phyloP scores from a whole-genome alignment of 208 protist species.

The Trypanosoma platydactyli region DNA sequence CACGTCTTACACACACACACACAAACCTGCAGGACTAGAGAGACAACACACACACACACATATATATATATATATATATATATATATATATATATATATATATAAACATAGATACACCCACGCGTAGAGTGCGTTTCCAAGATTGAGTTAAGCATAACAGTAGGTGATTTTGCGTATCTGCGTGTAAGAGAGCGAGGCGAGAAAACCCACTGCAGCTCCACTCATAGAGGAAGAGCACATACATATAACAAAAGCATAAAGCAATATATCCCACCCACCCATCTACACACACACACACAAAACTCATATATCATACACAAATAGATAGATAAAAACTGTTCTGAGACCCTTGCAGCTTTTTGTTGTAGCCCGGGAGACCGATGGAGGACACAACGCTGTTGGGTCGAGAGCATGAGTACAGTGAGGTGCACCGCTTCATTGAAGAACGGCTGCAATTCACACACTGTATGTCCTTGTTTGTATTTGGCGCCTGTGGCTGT shows the following conservation, averaged over 20 bases:
- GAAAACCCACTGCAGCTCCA: neutral
- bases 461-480: slow-evolving; percentile 60
- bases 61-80: neutral
- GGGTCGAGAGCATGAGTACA: slow-evolving; percentile 62
- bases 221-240: neutral
- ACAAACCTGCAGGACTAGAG: neutral
- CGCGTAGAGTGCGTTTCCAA: too few species aligned
- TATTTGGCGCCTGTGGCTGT: slow-evolving; percentile 84
- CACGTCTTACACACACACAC: neutral
- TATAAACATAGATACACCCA: neutral
- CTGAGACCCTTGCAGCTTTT: too few species aligned
- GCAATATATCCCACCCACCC: neutral
- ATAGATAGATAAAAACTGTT: too few species aligned
- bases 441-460: slow-evolving; percentile 34
- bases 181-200: neutral
- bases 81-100: neutral
- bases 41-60: neutral
- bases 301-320: too few species aligned
- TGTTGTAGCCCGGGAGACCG: too few species aligned
- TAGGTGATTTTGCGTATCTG: too few species aligned
- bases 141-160: too few species aligned
- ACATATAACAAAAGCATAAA: neutral
- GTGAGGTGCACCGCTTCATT: slow-evolving; percentile 51
- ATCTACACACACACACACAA: neutral
- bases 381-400: slow-evolving; percentile 34